Evolutionary conservation across 2,329 filamentous ascomycete species (phyloP), one percentile per base, ranked within the genome.

Genomic region (Pestalotiopsis sp.): DNA sequence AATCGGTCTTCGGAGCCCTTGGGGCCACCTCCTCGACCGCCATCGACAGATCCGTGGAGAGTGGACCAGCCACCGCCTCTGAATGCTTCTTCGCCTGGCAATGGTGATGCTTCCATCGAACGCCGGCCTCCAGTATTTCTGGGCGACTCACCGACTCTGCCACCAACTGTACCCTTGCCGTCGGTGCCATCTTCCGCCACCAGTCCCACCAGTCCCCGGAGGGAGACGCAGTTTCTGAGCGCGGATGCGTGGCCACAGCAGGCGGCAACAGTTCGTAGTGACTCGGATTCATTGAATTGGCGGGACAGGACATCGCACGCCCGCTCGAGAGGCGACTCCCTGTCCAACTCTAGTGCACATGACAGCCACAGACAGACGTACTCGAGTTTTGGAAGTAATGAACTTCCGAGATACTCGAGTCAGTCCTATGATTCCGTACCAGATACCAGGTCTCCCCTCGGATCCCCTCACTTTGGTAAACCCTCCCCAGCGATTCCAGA

Each of bases 1-100:
- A 68, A 66, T 36, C 68, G 71, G 25, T 74, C 72, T 64, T 72
- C 75, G 38, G 69, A 70, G 25, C 72, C 74, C 49, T 75, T 75
- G 27, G 75, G 75, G 61, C 73, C 73, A 31, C 75, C 76, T 25
- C 78, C 76, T 49, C 74, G 73, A 57, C 82, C 81, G 2, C 82
- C 83, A 11, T 82, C 81, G 6, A 69, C 77, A 12, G 81, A 84
- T 66, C 83, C 83, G 6, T 85, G 83, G 83, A 80, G 84, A 68
- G 72, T 80, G 45, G 74, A 74, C 75, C 77, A 66, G 69, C 68
- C 66, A 73, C 76, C 72, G 57, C 75, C 72, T 56, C 61, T 67
- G 49, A 68, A 67, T 58, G 69, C 70, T 52, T 67, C 71, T 25
- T 45, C 66, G 67, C 66, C 68, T 41, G 73, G 75, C 31, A 20